Conservation (phyloP, 768 basidiomycete species). For the Xanthoconium stramineum region DNA sequence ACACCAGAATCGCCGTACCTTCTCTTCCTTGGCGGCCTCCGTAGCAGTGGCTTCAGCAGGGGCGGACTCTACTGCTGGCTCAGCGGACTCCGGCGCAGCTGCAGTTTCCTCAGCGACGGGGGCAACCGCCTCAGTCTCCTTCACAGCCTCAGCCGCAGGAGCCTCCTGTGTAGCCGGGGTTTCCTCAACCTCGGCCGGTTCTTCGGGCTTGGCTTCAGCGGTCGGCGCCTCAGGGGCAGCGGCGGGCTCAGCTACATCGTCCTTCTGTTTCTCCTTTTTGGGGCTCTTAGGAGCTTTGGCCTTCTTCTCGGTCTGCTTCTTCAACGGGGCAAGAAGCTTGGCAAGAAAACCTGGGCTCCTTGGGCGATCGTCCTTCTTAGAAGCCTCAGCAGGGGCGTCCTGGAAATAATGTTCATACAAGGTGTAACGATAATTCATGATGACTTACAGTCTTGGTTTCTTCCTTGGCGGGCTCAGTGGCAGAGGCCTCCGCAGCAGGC, state of each 20-base stretch:
- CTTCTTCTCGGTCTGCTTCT: conserved; percentile 53
- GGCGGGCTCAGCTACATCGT: conserved; percentile 48
- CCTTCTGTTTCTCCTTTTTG: conserved; percentile 83
- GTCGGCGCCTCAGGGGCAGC: conserved; percentile 34
- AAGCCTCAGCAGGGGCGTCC: conserved; percentile 44
- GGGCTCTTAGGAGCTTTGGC: conserved; percentile 68
- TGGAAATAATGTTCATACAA: conserved; percentile 14
- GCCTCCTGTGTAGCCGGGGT: conserved; percentile 31
- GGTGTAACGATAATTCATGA: conserved; percentile 29
- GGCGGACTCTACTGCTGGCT: not conserved
- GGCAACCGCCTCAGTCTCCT: conserved; percentile 56
- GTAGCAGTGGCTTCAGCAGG: conserved; percentile 36
- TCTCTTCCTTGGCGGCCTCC: conserved; percentile 54
- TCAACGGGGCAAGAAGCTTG: conserved; percentile 75
- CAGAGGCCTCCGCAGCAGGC: conserved; percentile 28
- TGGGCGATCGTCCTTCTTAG: conserved; percentile 76
- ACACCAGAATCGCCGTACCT: conserved; percentile 34
- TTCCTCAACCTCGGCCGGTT: conserved; percentile 43
- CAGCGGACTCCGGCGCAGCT: no score
- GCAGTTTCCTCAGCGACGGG: conserved; percentile 18
- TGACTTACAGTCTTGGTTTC: conserved; percentile 41
- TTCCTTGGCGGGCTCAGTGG: conserved; percentile 37
- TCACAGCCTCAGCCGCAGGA: conserved; percentile 52
- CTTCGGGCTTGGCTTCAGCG: conserved; percentile 28
- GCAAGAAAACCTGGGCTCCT: conserved; percentile 76